Evolutionary conservation across 257 asterid genomes (phyloP).

Genomic region (Phtheirospermum japonicum): DNA sequence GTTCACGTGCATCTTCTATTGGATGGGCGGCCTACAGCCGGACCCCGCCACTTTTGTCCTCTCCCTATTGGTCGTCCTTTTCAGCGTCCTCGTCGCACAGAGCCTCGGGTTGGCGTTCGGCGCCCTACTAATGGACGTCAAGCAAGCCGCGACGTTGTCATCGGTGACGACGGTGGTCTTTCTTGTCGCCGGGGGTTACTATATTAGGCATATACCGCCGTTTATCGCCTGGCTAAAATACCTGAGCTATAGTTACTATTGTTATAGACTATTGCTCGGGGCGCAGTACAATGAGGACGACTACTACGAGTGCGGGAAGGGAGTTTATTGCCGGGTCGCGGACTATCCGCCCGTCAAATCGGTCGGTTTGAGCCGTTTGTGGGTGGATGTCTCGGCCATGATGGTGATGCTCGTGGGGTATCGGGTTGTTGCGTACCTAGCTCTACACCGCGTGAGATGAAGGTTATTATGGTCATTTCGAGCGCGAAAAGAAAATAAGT

Average conservation of each 20-base stretch:
- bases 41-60: conserved; percentile 73
- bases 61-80: conserved; percentile 76
- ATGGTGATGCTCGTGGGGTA: conserved; percentile 76
- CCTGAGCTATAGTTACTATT: conserved; percentile 86
- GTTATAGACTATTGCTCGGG: conserved; percentile 83
- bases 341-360: conserved; percentile 77
- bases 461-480: not conserved
- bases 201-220: conserved; percentile 80
- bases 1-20: conserved; percentile 83
- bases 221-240: conserved; percentile 85
- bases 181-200: conserved; percentile 96
- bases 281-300: conserved; percentile 69
- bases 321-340: conserved; percentile 62
- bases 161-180: conserved; percentile 88
- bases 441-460: conserved; percentile 68
- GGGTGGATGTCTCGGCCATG: conserved; percentile 70
- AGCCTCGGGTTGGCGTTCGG: conserved; percentile 89
- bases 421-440: conserved; percentile 75
- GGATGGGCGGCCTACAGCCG: conserved; percentile 98
- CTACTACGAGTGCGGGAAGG: conserved; percentile 68
- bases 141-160: conserved; percentile 91
- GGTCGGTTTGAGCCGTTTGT: conserved; percentile 63
- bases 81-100: conserved; percentile 93
- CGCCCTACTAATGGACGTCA: conserved; percentile 94
- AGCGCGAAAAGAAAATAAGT: too few relatives aligned